Percentiles rank a stretch among this genome's conserved stretches.
Evolutionary conservation across 371 early-diverging fungal species (phyloP).

Genomic region (Mortierella sp.): DNA sequence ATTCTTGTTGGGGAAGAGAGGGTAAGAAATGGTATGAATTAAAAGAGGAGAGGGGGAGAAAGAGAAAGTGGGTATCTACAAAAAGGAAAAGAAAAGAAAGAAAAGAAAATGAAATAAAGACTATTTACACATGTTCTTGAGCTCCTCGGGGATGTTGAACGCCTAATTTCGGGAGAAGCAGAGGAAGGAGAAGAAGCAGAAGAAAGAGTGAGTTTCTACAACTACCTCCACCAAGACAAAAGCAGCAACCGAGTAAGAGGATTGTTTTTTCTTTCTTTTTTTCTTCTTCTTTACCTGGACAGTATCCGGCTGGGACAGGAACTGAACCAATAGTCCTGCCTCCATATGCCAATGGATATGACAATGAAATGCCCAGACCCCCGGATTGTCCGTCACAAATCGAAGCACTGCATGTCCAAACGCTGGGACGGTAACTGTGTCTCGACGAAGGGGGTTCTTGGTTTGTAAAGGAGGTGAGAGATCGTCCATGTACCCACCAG

Average conservation of each 20-base stretch:
- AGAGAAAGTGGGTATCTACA: too few species aligned
- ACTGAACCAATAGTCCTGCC: slow-evolving; percentile 61
- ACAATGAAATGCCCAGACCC: slow-evolving; percentile 81
- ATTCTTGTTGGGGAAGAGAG: background rate
- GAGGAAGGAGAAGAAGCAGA: too few species aligned
- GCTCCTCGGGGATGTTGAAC: slow-evolving; percentile 28
- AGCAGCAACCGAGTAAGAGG: too few species aligned
- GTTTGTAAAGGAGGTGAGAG: slow-evolving; percentile 15
- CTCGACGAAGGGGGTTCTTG: slow-evolving; percentile 70
- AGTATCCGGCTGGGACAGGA: slow-evolving; percentile 19
- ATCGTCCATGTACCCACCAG: slow-evolving; percentile 12
- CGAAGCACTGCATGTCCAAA: slow-evolving; percentile 70
- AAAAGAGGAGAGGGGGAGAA: too few species aligned
- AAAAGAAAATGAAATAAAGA: too few species aligned
- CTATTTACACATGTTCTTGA: slow-evolving; percentile 27
- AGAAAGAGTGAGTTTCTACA: too few species aligned
- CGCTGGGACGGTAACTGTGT: slow-evolving; percentile 66
- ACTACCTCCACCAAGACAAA: too few species aligned
- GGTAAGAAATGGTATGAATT: too few species aligned
- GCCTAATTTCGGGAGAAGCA: too few species aligned
- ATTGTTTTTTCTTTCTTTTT: too few species aligned
- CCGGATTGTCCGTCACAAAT: slow-evolving; percentile 80
- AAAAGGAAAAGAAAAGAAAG: too few species aligned
- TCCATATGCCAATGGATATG: slow-evolving; percentile 83
- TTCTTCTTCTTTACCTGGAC: slow-evolving; percentile 11